phyloP scores from a whole-genome alignment of 2,329 filamentous ascomycete species.

The Aspergillaceae sp. region DNA sequence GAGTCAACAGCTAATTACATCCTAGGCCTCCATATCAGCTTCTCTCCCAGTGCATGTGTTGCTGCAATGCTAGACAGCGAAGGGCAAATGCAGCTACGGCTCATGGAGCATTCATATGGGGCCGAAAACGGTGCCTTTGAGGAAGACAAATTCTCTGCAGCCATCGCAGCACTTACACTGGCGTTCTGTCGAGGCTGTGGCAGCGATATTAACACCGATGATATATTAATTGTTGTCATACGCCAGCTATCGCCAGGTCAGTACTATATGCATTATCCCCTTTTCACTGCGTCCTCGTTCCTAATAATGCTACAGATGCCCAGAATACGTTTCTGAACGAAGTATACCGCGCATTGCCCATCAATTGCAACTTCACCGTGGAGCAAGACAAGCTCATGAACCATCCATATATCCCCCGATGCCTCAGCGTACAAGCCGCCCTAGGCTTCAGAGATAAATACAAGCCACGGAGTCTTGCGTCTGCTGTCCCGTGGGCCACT shows the following conservation, averaged over 20 bases:
- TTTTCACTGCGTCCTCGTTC: conserved; percentile 16
- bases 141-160: conserved; percentile 41
- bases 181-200: conserved; percentile 43
- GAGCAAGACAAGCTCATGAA: conserved; percentile 68
- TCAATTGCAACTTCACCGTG: conserved; percentile 72
- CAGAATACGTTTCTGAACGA: conserved; percentile 56
- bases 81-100: conserved; percentile 29
- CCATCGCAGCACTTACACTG: conserved; percentile 54
- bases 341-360: conserved; percentile 59
- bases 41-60: conserved; percentile 39
- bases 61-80: conserved; percentile 31
- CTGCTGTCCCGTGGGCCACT: conserved; percentile 66
- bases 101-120: conserved; percentile 35
- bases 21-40: conserved; percentile 24
- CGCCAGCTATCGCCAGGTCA: conserved; percentile 38
- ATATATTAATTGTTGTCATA: conserved; percentile 60
- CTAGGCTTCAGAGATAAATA: conserved; percentile 63
- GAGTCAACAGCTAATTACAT: conserved; percentile 5
- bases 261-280: conserved; percentile 23
- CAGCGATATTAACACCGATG: conserved; percentile 52
- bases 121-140: conserved; percentile 27
- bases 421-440: conserved; percentile 69
- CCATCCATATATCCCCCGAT: conserved; percentile 64
- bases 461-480: conserved; percentile 54
- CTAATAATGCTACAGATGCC: conserved; percentile 42